Evolutionary conservation across 1,284 basidiomycete genomes (phyloP), one percentile per base, ranked within the genome.

Genomic region (Inonotus hispidus): DNA sequence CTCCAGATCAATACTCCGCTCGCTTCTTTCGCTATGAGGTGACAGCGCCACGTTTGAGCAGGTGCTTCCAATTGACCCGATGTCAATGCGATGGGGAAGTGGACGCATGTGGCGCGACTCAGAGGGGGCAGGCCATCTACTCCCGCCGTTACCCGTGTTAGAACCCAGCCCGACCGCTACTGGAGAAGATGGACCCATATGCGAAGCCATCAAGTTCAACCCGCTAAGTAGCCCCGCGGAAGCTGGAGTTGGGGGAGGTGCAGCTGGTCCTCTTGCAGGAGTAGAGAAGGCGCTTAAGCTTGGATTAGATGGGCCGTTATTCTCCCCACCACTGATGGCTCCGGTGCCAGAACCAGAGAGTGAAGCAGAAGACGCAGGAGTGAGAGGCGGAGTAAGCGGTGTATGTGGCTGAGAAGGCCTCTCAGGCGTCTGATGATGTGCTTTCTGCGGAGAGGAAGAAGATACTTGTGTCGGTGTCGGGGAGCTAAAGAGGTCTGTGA

Each of bases 301-400:
- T 8, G 35, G 3, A 19, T 39, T 43, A 43, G 7, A 14, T 4
- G 2, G 6, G 16, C 16, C 16, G 37, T 25, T 25, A 29, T 4
- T 21, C 35, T 39, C 29, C 16, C 27, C 47, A 35, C 47, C 47
- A 39, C 13, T n/a, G 32, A 35, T 32, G 27, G 41, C 21, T 16
- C 35, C 47, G 43, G 23, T 49, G 8, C 23, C 54, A 29, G 32
- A 35, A n/a, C 50, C 25, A 5, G 50, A 35, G 11, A 29, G 19
- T 14, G 45, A 45, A 59, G 47, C 16, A 21, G 60, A 56, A 5
- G 56, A 55, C 13, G 50, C 57, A 11, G 61, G 61, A 3, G 61
- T 62, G 27, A 62, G 61, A 6, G 61, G 61, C 13, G 61, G 61
- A 10, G 61, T 62, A 50, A 62, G 61, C 21, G 61, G 61, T 19